phyloP scores from a whole-genome alignment of 1,284 basidiomycete genomes.

The Ganoderma boninense region DNA sequence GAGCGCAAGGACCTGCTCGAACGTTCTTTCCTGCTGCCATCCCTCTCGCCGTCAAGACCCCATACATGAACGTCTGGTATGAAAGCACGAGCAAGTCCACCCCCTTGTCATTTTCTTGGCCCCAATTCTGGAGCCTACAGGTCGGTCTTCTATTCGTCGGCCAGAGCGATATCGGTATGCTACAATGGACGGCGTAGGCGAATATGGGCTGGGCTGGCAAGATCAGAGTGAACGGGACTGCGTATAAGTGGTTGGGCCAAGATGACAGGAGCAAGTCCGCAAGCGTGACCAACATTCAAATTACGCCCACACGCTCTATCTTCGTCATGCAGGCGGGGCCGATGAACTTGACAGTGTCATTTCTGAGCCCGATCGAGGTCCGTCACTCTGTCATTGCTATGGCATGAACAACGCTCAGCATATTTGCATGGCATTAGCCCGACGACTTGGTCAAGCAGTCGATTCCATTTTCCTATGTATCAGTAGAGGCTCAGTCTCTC shows the following conservation, averaged over 20 bases:
- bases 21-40: constrained; percentile 24
- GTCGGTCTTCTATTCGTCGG: constrained; percentile 7
- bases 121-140: constrained; percentile 15
- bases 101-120: constrained; percentile 15
- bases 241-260: constrained; percentile 32
- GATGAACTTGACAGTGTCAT: constrained; percentile 32
- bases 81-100: background rate
- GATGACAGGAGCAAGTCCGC: background rate
- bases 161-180: too few relatives aligned
- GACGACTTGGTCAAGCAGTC: constrained; percentile 44
- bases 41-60: constrained; percentile 25
- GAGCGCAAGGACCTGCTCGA: constrained; percentile 16
- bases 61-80: constrained; percentile 29
- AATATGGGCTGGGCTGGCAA: constrained; percentile 30
- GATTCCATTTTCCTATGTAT: constrained; percentile 44
- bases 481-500: constrained; percentile 39
- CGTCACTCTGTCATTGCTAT: background rate
- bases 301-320: constrained; percentile 30
- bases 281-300: constrained; percentile 20
- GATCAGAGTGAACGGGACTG: constrained; percentile 32
- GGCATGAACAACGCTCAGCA: background rate
- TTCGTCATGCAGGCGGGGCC: constrained; percentile 31
- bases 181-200: background rate
- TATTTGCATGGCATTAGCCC: constrained; percentile 28
- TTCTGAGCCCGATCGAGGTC: constrained; percentile 36